A percentile compares a stretch with the other conserved stretches of the same genome.
These are phyloP conservation scores for Truncatella angustata DNA, from an alignment of 2,329 filamentous ascomycete genomes.

Conservation along the genomic window DNA sequence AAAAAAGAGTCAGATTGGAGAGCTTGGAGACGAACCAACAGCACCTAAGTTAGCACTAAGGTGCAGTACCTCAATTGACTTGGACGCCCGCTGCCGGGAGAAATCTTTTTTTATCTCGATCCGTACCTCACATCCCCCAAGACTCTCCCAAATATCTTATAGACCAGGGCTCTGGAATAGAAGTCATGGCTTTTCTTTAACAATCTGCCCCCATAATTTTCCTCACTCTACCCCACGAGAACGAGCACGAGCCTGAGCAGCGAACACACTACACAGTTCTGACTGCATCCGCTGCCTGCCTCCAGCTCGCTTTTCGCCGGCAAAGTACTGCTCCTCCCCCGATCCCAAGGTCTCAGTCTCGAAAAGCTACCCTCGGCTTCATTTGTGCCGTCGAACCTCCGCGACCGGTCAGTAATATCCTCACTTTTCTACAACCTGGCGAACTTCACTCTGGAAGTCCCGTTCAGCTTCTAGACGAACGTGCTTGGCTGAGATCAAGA, in stretches of 20 bases:
- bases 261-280: too few species aligned
- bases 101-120: not conserved
- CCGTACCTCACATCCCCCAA: not conserved
- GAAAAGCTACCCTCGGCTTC: constrained; percentile 7
- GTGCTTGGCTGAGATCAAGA: not conserved
- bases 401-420: constrained; percentile 5
- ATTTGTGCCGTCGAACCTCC: constrained; percentile 4
- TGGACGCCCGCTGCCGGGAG: not conserved
- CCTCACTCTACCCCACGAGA: not conserved
- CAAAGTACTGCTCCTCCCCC: constrained; percentile 2
- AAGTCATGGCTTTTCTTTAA: constrained; percentile 8
- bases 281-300: too few species aligned
- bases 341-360: not conserved
- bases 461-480: too few species aligned
- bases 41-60: too few species aligned
- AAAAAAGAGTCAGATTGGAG: not conserved
- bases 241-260: too few species aligned
- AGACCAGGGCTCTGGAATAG: not conserved
- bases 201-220: not conserved
- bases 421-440: not conserved
- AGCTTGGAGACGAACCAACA: not conserved
- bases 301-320: constrained; percentile 3
- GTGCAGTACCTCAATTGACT: too few species aligned
- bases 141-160: constrained; percentile 1
- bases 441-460: too few species aligned